phyloP scores from a whole-genome alignment of 495 filamentous ascomycete genomes.

The Aspergillus olivimuriae region DNA sequence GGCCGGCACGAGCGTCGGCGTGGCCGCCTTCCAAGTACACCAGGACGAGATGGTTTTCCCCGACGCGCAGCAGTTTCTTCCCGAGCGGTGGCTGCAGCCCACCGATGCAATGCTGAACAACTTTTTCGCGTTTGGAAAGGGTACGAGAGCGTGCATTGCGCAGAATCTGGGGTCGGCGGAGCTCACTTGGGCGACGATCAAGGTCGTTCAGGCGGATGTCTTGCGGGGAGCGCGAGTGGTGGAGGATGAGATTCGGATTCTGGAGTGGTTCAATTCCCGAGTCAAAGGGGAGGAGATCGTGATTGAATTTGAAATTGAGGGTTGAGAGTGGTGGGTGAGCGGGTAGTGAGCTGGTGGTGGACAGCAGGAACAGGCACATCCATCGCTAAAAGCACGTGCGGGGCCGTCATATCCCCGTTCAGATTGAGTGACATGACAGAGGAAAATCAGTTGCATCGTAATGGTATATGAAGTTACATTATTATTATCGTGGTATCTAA shows the following conservation, averaged over 20 bases:
- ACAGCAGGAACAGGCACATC: too few relatives aligned
- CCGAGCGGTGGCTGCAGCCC: constrained; percentile 44
- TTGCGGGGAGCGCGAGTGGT: constrained; percentile 33
- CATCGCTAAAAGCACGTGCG: too few relatives aligned
- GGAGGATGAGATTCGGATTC: constrained; percentile 32
- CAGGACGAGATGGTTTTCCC: constrained; percentile 38
- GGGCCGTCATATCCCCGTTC: too few relatives aligned
- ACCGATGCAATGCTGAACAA: constrained; percentile 32
- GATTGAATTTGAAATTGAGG: constrained; percentile 11
- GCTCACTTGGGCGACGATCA: constrained; percentile 29
- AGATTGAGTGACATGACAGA: too few relatives aligned
- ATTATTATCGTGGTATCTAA: constrained; percentile 13
- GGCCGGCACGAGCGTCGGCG: constrained; percentile 37
- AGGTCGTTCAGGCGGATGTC: constrained; percentile 30
- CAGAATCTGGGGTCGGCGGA: constrained; percentile 39
- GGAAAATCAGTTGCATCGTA: too few relatives aligned
- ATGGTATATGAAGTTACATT: constrained; percentile 5
- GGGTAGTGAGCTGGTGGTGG: too few relatives aligned
- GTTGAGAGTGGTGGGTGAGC: neutral
- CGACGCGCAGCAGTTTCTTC: constrained; percentile 34
- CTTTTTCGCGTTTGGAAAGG: constrained; percentile 44
- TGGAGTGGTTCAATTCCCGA: constrained; percentile 47
- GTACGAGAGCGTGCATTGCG: constrained; percentile 44
- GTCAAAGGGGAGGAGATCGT: constrained; percentile 23
- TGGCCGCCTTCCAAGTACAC: constrained; percentile 37